Evolutionary conservation across 805 yeast genomes (phyloP), one percentile per base, ranked within the genome.

Genomic region (Candida nemodendra): DNA sequence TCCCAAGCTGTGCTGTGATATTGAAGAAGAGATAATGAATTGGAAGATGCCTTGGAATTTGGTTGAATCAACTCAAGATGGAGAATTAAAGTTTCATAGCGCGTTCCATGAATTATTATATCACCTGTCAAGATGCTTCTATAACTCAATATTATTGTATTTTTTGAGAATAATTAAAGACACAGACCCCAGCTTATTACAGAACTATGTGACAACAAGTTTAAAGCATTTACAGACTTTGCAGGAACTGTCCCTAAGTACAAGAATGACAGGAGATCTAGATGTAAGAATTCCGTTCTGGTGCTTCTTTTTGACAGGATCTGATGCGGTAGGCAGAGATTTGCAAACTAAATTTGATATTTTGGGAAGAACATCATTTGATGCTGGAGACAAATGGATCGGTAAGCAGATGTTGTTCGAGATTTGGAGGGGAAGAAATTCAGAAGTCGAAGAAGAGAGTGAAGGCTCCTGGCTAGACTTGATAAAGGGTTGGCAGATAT

Each of bases 1-100:
- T 50, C 80, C 81, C 4, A 64, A 66, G 36, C 61, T 75, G 3
- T 76, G 81, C 47, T 75, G 79, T 36, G 80, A 76, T 36, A 49
- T 71, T 3, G 79, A 76, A 43, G 80, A 76, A 38, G 69, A 65
- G 25, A 53, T 77, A 15, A 40, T 68, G 30, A 63, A 57, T 34
- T 77, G 81, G 81, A 61, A 57, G 30, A 50, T 66, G 13, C 68
- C 65, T 15, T 74, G 79, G 79, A 53, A 57, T 26, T 51, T 74
- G 13, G 62, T 65, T 46, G 41, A 53, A 8, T 50, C 52, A 2
- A 13, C 29, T 11, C 22, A 37, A 14, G 42, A 24, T 3, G 54
- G 40, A 4, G 35, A 24, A 7, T 28, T 57, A 9, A 43, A 48
- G 13, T 72, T 62, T 39, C 55, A 61, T 26, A 62, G 68, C 29